Evolutionary conservation across 331 rosid genomes (phyloP), one percentile per base, ranked within the genome.

Genomic region (Quercus phellos): DNA sequence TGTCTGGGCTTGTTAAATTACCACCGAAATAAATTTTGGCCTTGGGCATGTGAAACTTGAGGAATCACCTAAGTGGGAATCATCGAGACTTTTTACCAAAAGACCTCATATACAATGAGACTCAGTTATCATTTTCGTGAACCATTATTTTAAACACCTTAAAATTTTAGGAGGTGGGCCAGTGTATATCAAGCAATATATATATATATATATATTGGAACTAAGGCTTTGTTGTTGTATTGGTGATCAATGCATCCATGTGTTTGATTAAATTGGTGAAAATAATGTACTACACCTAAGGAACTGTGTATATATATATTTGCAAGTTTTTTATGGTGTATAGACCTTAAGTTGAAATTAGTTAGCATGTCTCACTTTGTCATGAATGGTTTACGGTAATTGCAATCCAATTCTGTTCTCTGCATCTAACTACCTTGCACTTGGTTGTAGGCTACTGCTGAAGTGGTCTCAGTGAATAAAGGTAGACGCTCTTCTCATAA

Each of bases 401-500:
- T 73, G 76, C 51, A 56, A 22, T 64, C 58, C 73, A 71, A 56
- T 75, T 42, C 29, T 66, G 11, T 58, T 79, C 27, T 70, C 26
- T 75, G 16, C 55, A 70, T 78, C 69, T 17, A 34, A 75, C 76
- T 53, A 22, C 79, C 55, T 19, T 83, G 74, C 66, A 67, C 70
- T 80, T 84, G 78, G 74, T 80, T 82, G 75, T 80, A 90, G 97
- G 86, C 80, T 79, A 74, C 77, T 68, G 91, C 87, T 24, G 88
- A 90, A 85, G 85, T 72, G 74, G 91, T 85, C 74, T 81, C 86
- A 32, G 51, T 73, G 68, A 85, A 69, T 81, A 92, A 91, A 85
- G 92, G 95, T 66, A 91, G 90, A 83, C 90, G 88, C 24, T 80
- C 94, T 50, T 87, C 96, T 83, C 82, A 88, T 72, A 72, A 43